These are phyloP conservation scores for Seiridium unicorne DNA, from an alignment of 2,329 filamentous ascomycete species.

Conservation along the genomic window DNA sequence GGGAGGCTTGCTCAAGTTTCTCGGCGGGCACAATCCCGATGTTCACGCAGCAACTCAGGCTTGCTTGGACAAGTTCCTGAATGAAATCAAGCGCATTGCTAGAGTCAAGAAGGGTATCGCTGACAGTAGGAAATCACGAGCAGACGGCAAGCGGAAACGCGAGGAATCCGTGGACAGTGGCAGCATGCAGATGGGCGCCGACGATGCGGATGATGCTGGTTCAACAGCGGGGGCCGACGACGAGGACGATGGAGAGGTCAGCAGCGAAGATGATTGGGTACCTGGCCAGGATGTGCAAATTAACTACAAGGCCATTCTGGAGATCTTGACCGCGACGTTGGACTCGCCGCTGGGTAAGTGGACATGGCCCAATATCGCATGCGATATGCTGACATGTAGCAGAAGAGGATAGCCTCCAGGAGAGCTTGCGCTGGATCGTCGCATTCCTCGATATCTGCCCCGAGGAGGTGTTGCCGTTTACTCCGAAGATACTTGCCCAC, in stretches of 20 bases:
- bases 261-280: conserved; percentile 89
- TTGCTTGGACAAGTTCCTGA: conserved; percentile 84
- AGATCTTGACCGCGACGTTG: conserved; percentile 86
- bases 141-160: conserved; percentile 66
- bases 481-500: conserved; percentile 86
- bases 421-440: conserved; percentile 92
- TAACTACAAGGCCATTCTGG: conserved; percentile 86
- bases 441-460: conserved; percentile 96
- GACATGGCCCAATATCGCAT: not conserved
- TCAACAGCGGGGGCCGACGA: conserved; percentile 54
- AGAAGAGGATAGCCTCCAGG: conserved; percentile 91
- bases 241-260: conserved; percentile 53
- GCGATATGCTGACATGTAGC: conserved; percentile 17
- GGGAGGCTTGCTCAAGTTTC: conserved; percentile 83
- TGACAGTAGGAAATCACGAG: conserved; percentile 74
- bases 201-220: conserved; percentile 60
- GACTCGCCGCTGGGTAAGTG: conserved; percentile 72
- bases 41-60: conserved; percentile 92
- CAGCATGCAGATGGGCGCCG: conserved; percentile 56
- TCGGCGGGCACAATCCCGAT: conserved; percentile 87
- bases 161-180: conserved; percentile 68
- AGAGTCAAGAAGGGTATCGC: conserved; percentile 88
- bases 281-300: conserved; percentile 96
- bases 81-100: conserved; percentile 92
- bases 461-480: conserved; percentile 92